Evolutionary conservation across 129 eudicot genomes (phyloP).

Genomic region (Lactuca sativa): DNA sequence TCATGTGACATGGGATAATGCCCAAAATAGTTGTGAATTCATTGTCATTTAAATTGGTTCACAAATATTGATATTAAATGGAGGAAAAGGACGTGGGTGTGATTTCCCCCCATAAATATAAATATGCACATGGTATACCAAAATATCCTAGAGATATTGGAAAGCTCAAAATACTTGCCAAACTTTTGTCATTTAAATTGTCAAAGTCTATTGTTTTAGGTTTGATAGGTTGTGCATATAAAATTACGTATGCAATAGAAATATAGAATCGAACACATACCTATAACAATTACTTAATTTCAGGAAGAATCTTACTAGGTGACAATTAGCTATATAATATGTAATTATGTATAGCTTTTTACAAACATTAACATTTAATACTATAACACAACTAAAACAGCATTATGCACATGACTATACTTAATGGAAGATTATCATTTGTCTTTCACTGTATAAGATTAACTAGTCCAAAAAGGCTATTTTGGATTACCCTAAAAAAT

Average conservation of each 20-base stretch:
- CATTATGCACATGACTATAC: no score
- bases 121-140: neutral
- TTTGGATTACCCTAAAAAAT: no score
- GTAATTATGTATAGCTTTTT: no score
- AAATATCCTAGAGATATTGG: neutral
- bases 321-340: neutral
- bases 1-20: conserved; percentile 22
- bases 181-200: conserved; percentile 18
- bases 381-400: no score
- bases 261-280: neutral
- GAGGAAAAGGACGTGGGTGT: neutral
- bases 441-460: no score
- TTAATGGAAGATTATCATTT: no score
- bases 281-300: neutral
- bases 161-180: conserved; percentile 19
- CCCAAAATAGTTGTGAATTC: conserved; percentile 16
- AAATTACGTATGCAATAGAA: neutral
- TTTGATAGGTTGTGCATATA: neutral
- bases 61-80: neutral
- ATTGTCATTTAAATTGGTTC: conserved; percentile 15
- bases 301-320: neutral
- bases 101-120: neutral
- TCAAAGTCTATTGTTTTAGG: conserved; percentile 11
- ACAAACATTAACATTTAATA: no score
- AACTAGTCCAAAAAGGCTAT: no score